Evolutionary conservation across 345 rosid genomes (phyloP), one percentile per base, ranked within the genome.

Genomic region (Rubroshorea leprosula): DNA sequence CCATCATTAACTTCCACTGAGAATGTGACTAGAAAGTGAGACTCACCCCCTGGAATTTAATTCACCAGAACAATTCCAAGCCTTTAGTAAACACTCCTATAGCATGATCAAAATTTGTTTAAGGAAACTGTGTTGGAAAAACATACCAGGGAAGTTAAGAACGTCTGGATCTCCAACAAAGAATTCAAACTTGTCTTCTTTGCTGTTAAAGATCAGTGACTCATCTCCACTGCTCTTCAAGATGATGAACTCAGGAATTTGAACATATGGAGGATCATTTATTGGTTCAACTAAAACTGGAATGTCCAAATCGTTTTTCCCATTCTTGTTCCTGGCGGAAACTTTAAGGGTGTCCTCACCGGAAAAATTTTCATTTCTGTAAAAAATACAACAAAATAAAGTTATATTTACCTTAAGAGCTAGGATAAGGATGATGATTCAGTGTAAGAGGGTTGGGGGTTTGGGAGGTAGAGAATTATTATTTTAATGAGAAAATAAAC

Each of bases 1-100:
- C 98, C 98, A 16, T 83, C 80, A 68, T 71, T 79, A 38, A 89
- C 96, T 73, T 89, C 99, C 61, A 84, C 65, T 1, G 97, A 86
- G 55, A 86, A 89, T 50, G 78, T 64, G 19, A 93, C 76, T 17
- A 71, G 8, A 61, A 93, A 86, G 39, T 62, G 62, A 39, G 81
- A 72, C 25, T 78, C 76, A 7, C 72, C 83, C 15, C 91, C 98
- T 89, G 78, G 62, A 65, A 67, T 66, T 21, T 11, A 4, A 60
- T 58, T 27, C 52, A 49, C 43, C 2, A 1, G 17, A 12, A 41
- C 47, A 51, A 58, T 56, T 2, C n/a, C 2, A 54, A 54, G 55
- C 11, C 16, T 23, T 23, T 27, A 58, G 15, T 18, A 29, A 29
- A 29, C 4, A 44, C 47, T 13, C 47, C 14, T 44, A 2, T 6